Evolutionary conservation across 2,329 filamentous ascomycete genomes (phyloP).

Genomic region (Neoarthrinium moseri): DNA sequence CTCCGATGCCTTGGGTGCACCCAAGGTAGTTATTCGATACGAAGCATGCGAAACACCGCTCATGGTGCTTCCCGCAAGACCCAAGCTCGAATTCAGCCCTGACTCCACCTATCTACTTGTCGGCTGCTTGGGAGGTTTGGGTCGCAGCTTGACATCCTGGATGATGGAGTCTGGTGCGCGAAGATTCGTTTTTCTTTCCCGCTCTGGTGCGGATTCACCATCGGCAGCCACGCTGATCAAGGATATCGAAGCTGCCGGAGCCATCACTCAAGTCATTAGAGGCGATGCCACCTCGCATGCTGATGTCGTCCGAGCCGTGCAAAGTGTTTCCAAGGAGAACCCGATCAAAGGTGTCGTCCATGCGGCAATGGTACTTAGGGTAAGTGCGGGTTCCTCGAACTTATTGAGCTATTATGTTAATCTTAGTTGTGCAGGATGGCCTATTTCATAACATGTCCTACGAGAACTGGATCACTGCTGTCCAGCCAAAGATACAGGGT

Average conservation of each 20-base stretch:
- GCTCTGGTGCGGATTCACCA: slow-evolving; percentile 24
- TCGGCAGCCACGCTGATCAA: slow-evolving; percentile 19
- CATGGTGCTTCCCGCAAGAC: background rate
- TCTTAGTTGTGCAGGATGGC: no score
- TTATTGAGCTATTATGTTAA: no score
- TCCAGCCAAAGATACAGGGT: slow-evolving; percentile 5
- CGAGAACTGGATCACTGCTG: background rate
- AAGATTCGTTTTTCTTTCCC: slow-evolving; percentile 30
- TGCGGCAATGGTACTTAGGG: slow-evolving; percentile 22
- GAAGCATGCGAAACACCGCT: slow-evolving; percentile 13
- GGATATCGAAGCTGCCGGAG: slow-evolving; percentile 11
- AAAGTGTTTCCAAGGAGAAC: slow-evolving; percentile 1
- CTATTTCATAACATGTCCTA: slow-evolving; percentile 1
- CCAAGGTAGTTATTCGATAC: slow-evolving; percentile 17
- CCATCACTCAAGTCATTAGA: slow-evolving; percentile 10
- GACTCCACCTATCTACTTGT: slow-evolving; percentile 31
- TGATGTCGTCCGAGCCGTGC: slow-evolving; percentile 11
- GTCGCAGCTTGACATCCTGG: slow-evolving; percentile 30
- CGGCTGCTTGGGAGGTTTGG: slow-evolving; percentile 35
- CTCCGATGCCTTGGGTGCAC: slow-evolving; percentile 10
- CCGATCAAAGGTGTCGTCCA: slow-evolving; percentile 24
- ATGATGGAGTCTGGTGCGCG: slow-evolving; percentile 31
- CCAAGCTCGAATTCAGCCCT: slow-evolving; percentile 7
- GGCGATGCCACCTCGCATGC: slow-evolving; percentile 12
- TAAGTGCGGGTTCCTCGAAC: no score